Base-by-base conservation (phyloP, 2,329 filamentous ascomycete species). In the Phialocephala subalpina region DNA sequence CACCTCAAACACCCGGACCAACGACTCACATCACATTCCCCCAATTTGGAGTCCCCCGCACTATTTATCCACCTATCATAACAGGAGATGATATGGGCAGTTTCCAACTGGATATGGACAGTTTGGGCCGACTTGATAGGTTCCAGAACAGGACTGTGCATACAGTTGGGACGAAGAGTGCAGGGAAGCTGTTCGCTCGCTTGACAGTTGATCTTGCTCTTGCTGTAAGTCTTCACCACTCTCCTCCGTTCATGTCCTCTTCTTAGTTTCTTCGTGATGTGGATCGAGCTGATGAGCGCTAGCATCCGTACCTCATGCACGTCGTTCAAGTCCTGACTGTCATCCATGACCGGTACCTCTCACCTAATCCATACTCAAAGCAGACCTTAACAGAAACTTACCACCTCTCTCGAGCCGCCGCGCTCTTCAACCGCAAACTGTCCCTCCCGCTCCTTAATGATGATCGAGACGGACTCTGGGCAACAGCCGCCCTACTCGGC, bases 311-410 rank as follows among this genome's bases (percentile, higher is more conserved):
- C 56, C 77, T 89, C 5, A 81, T 87, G 77, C 86, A 89, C 72
- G 77, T 83, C 56, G 78, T 87, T 20, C 77, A 87, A 35, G 79
- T 83, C 22, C 70, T 88, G 25, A 83, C 86, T 2, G 73, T 84
- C 3, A 80, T 86, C 68, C 86, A 89, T 68, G 85, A 87, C 66
- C 79, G 82, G 6, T 77, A 81, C 66, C 73, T 84, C 70, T 47
- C 68, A 59, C 40, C 25, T 11, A 67, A 59, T 22, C 49, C 49
- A 4, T 29, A 29, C 49, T 27, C 49, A 3, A 53, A n/a, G 25
- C 67, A 47, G 74, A 76, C 77, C 35, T 66, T 69, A 14, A 72
- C 73, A 22, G 82, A 82, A 69, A 74, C 77, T 12, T 81, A 81
- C 58, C 84, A 87, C 73, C 82, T 79, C 77, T 82, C 80, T 63